Percentiles rank a stretch among this genome's conserved stretches.
phyloP scores from a whole-genome alignment of 2,329 filamentous ascomycete genomes.

The Colletotrichum godetiae region DNA sequence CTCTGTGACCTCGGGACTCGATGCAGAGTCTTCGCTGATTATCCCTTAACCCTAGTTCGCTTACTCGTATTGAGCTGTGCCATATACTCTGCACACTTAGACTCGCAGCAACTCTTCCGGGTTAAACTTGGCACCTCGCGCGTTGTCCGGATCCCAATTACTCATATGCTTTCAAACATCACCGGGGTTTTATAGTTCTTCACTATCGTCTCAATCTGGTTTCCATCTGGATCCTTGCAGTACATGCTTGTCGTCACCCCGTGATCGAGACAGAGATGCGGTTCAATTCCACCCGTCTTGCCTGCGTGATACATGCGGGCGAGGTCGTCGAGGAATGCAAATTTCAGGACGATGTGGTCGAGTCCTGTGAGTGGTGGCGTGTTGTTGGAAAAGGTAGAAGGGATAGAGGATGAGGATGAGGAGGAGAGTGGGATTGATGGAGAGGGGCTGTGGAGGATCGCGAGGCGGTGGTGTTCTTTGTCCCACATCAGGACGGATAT shows the following conservation, averaged over 20 bases:
- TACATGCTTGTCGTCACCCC: slow-evolving; percentile 58
- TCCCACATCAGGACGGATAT: slow-evolving; percentile 56
- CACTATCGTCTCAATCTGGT: slow-evolving; percentile 57
- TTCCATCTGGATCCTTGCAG: slow-evolving; percentile 60
- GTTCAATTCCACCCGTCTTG: slow-evolving; percentile 48
- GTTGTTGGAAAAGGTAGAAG: too few species aligned
- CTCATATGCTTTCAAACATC: slow-evolving; percentile 53
- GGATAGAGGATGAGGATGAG: too few species aligned
- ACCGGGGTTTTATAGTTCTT: slow-evolving; percentile 52
- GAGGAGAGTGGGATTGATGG: too few species aligned
- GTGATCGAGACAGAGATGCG: slow-evolving; percentile 58
- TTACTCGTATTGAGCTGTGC: neutral
- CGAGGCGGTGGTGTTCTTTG: slow-evolving; percentile 59
- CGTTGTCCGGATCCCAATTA: slow-evolving; percentile 45
- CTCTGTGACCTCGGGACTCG: neutral
- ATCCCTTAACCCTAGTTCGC: neutral
- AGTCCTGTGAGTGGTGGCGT: slow-evolving; percentile 44
- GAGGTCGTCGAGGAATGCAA: slow-evolving; percentile 47
- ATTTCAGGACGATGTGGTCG: slow-evolving; percentile 56
- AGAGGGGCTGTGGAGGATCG: slow-evolving; percentile 44
- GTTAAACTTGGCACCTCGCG: slow-evolving; percentile 23
- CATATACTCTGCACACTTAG: neutral
- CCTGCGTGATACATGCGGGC: slow-evolving; percentile 48
- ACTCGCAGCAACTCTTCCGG: neutral
- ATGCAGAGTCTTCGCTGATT: neutral